Evolutionary conservation across 1,284 basidiomycete species (phyloP), one percentile per base, ranked within the genome.

Genomic region (Puccinia polysora): DNA sequence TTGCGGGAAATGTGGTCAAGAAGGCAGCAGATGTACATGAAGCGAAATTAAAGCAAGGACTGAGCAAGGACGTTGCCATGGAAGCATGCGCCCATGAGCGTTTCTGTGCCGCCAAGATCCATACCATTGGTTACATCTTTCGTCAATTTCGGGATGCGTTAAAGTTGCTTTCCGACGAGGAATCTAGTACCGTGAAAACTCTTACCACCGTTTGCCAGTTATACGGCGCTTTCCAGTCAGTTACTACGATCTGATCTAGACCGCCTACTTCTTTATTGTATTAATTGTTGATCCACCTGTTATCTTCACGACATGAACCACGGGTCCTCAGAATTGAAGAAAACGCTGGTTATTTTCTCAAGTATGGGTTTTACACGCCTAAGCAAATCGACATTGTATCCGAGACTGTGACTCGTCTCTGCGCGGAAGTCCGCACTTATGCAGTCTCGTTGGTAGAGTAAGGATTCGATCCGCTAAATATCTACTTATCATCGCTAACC

Each of bases 341-440:
- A 65, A 67, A 67, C 47, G 52, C 71, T 8, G 62, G 34, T 23
- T 67, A 73, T 28, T 65, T 65, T 30, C 43, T 65, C 20, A 67
- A 73, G 50, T 65, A 68, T 49, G 63, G 59, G 23, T 84, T 82
- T 80, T 80, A 83, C 71, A 78, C 76, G 20, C 76, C 79, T 12
- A 75, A 78, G 40, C 82, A 83, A 75, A 80, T 83, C 72, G 83
- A 84, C 78, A 77, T 77, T 62, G 80, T 83, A 1, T 80, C 81
- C 71, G 76, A 75, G 10, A 74, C 77, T 73, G 83, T 84, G 10
- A 82, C 82, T 70, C 79, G 79, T 30, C 79, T 83, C 55, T 85
- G 84, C 76, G 79, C 80, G 40, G 79, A 82, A 67, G 77, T 83
- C 58, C 79, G 84, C 50, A 77, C 78, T 65, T 81, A 82, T 52